These are phyloP conservation scores for Yarrowia phangngaensis DNA, from an alignment of 805 yeast genomes.

Conservation along the genomic window DNA sequence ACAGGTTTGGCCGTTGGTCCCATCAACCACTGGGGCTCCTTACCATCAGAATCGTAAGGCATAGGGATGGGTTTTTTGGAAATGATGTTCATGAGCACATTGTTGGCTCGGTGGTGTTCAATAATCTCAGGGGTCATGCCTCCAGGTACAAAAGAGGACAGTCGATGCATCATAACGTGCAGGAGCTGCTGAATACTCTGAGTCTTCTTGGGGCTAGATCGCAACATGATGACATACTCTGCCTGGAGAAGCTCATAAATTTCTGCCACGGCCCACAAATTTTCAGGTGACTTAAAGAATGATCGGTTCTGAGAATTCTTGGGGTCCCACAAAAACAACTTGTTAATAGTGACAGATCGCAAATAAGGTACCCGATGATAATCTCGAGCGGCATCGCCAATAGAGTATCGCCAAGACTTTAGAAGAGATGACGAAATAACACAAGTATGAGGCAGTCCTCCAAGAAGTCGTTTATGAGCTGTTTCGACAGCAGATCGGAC, in stretches of 20 bases:
- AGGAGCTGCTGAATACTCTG: constrained; percentile 2
- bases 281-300: constrained; percentile 8
- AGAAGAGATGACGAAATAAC: constrained; percentile 4
- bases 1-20: constrained; percentile 11
- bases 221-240: constrained; percentile 12
- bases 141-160: constrained; percentile 16
- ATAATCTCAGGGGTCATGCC: constrained; percentile 23
- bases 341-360: neutral
- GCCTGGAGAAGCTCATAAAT: constrained; percentile 22
- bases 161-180: constrained; percentile 19
- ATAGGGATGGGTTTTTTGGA: constrained; percentile 25
- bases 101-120: constrained; percentile 3
- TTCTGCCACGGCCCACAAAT: constrained; percentile 14
- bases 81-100: constrained; percentile 26
- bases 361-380: constrained; percentile 5
- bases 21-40: constrained; percentile 20
- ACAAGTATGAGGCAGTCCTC: constrained; percentile 18
- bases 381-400: constrained; percentile 17
- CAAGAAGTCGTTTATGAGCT: neutral
- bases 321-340: constrained; percentile 24
- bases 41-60: constrained; percentile 16
- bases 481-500: neutral
- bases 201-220: constrained; percentile 2
- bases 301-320: constrained; percentile 18
- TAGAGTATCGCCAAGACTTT: constrained; percentile 10